A percentile compares a stretch with the other conserved stretches of the same genome.
Evolutionary conservation across 495 filamentous ascomycete genomes (phyloP).

Genomic region (Penicillium nucicola): DNA sequence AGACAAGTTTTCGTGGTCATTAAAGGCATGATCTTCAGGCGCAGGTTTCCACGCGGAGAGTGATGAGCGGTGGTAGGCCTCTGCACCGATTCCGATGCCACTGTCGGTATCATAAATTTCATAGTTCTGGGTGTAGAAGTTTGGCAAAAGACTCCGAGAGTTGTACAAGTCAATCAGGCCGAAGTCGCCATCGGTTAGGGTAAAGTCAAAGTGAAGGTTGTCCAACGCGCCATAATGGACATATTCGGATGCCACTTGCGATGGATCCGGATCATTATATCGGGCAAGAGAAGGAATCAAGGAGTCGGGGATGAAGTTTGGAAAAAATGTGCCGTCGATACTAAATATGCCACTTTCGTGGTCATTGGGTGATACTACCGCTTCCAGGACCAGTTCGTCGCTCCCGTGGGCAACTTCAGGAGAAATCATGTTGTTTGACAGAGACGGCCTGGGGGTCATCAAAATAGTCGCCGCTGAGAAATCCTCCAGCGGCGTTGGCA

Average conservation of each 20-base stretch:
- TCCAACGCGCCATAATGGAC: slow-evolving; percentile 25
- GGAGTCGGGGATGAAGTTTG: slow-evolving; percentile 33
- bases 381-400: slow-evolving; percentile 11
- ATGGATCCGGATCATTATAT: slow-evolving; percentile 24
- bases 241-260: slow-evolving; percentile 22
- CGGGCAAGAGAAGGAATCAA: slow-evolving; percentile 27
- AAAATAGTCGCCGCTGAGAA: slow-evolving; percentile 1
- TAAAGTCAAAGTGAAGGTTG: slow-evolving; percentile 52
- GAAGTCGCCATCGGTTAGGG: slow-evolving; percentile 60
- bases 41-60: slow-evolving; percentile 55
- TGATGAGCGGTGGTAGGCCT: slow-evolving; percentile 43
- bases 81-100: slow-evolving; percentile 28
- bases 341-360: slow-evolving; percentile 35
- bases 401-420: not conserved
- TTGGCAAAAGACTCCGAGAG: slow-evolving; percentile 32
- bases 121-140: slow-evolving; percentile 7
- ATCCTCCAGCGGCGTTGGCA: slow-evolving; percentile 15
- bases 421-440: not conserved
- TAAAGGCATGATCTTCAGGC: slow-evolving; percentile 46
- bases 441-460: slow-evolving; percentile 31
- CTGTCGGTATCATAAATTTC: slow-evolving; percentile 20
- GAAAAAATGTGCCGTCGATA: slow-evolving; percentile 33
- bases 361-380: slow-evolving; percentile 27
- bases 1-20: slow-evolving; percentile 53
- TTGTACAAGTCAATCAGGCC: slow-evolving; percentile 57